These are phyloP conservation scores for Eurotiales sp. DNA, from an alignment of 2,329 filamentous ascomycete genomes.

Conservation along the genomic window DNA sequence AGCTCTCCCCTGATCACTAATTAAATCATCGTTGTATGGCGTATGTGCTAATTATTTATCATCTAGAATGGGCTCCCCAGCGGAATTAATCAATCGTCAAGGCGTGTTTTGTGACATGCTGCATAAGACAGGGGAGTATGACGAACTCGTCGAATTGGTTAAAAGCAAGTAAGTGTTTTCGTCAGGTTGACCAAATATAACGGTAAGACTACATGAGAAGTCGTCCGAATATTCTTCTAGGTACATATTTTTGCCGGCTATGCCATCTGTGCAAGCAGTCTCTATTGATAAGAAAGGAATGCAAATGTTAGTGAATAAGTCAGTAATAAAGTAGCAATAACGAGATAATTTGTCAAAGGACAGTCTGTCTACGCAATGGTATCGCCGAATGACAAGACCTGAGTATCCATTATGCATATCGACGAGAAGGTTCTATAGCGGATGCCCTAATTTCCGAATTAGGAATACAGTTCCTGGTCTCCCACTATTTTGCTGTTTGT, in stretches of 20 bases:
- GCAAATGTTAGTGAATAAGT: too few species aligned
- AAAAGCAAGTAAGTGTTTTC: neutral
- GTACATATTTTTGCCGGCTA: too few species aligned
- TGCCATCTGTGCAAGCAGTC: too few species aligned
- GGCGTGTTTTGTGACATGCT: constrained; percentile 26
- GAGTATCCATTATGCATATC: too few species aligned
- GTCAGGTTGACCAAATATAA: neutral
- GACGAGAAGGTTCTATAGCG: too few species aligned
- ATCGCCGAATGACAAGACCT: too few species aligned
- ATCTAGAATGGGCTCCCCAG: constrained; percentile 22
- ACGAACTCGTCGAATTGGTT: constrained; percentile 22
- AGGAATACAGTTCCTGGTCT: neutral
- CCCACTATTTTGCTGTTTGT: too few species aligned
- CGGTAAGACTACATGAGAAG: neutral
- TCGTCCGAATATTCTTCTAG: neutral
- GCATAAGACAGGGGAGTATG: constrained; percentile 25
- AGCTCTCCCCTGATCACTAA: constrained; percentile 2
- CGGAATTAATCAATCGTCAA: constrained; percentile 18
- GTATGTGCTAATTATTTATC: constrained; percentile 5
- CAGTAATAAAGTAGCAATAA: too few species aligned
- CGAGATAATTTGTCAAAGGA: too few species aligned
- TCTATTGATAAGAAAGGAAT: too few species aligned
- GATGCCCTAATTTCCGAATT: neutral
- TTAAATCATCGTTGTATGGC: neutral
- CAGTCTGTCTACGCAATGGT: too few species aligned